Conservation (phyloP, 2,329 filamentous ascomycete species). For the Purpureocillium takamizusanense region DNA sequence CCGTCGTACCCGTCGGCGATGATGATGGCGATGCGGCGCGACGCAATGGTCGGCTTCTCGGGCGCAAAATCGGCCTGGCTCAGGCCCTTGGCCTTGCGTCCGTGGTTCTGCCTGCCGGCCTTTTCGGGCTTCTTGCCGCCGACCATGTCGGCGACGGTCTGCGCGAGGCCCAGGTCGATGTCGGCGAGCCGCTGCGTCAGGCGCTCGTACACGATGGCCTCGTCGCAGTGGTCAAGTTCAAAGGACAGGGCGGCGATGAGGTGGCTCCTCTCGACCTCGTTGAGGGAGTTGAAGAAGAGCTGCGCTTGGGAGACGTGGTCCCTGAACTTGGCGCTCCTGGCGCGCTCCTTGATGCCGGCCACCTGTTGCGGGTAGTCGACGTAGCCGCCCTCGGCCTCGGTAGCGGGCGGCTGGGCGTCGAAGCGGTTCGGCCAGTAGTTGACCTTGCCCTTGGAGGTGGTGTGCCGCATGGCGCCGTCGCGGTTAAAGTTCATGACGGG, state of each 20-base stretch:
- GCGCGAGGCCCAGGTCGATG: conserved; percentile 62
- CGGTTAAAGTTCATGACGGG: conserved; percentile 70
- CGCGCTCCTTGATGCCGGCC: conserved; percentile 60
- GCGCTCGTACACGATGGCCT: conserved; percentile 64
- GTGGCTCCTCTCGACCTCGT: conserved; percentile 59
- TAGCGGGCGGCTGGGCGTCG: conserved; percentile 57
- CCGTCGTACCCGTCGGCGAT: conserved; percentile 71
- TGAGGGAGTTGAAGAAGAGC: conserved; percentile 74
- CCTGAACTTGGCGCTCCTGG: conserved; percentile 63
- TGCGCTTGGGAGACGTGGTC: conserved; percentile 74
- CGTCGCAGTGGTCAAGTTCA: conserved; percentile 75
- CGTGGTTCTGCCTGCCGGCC: conserved; percentile 47
- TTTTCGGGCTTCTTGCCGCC: conserved; percentile 52
- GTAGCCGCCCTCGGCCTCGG: conserved; percentile 55
- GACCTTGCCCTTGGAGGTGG: too few relatives aligned
- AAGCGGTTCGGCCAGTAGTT: conserved; percentile 14
- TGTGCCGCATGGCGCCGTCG: conserved; percentile 28
- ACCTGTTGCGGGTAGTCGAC: conserved; percentile 55
- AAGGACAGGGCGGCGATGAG: conserved; percentile 64
- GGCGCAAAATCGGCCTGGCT: conserved; percentile 62
- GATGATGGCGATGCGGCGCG: conserved; percentile 65
- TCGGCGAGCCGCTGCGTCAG: conserved; percentile 60
- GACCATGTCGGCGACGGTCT: conserved; percentile 60
- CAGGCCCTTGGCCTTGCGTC: conserved; percentile 56
- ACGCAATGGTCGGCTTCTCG: conserved; percentile 55